Base-by-base conservation (phyloP, 345 rosid species). In the Populus nigra region DNA sequence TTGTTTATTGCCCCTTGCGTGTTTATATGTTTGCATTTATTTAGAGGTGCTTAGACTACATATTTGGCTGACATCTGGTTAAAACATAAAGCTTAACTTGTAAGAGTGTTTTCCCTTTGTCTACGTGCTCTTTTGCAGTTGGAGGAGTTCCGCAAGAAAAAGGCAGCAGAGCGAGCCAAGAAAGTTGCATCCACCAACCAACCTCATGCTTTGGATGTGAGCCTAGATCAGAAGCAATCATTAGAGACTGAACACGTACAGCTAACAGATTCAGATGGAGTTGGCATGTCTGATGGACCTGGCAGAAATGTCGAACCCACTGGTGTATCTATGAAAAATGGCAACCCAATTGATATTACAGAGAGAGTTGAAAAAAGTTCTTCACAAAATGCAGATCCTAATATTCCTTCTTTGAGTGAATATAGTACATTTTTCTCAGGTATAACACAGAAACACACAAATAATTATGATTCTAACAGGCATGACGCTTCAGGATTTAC, bases 131-230 rank as follows among this genome's bases (percentile, higher is more conserved):
- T 65, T 17, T 83, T 84, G 65, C 86, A 96, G 99, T 88, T 96
- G 81, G 99, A 96, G 87, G 97, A 92, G 87, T 96, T 96, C 61
- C 95, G 99, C 23, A 96, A 91, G 92, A 90, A 89, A 88, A 96
- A 92, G 77, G 99, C 97, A 69, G 96, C 96, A 35, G 98, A 90
- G 50, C 83, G 86, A 80, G 93, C 95, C 27, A 94, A 89, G 84
- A 94, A 92, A 84, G 85, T 87, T 36, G 75, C 87, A 39, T 72
- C 86, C 66, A 81, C 47, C 68, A 79, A 72, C 77, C 91, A 80
- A 68, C 67, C 84, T 83, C 55, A 76, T 43, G 73, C 74, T 88
- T 80, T 88, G 74, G 88, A 86, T 76, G 78, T 71, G 68, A 77
- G 41, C 71, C 41, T 73, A 73, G 79, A 75, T 69, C 83, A 87